Evolutionary conservation across 2,329 filamentous ascomycete species (phyloP).

Genomic region (Colletotrichum spinosum): DNA sequence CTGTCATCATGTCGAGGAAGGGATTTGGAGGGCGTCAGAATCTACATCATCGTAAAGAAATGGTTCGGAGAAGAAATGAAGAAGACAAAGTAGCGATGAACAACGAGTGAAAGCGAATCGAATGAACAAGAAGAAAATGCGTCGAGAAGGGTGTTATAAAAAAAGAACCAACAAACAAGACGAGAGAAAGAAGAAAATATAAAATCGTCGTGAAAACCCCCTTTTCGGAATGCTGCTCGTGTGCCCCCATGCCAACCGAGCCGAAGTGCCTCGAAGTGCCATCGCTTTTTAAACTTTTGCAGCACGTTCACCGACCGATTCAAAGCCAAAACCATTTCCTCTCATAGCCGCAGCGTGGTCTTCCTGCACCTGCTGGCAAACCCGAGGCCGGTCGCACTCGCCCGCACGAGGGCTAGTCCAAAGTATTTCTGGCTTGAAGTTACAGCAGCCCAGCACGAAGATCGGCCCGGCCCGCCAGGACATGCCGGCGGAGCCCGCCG

Average conservation of each 20-base stretch:
- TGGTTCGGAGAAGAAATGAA: background rate
- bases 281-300: conserved; percentile 8
- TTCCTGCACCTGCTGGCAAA: too few species aligned
- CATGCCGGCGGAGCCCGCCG: background rate
- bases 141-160: background rate
- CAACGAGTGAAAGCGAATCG: background rate
- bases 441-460: too few species aligned
- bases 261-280: conserved; percentile 6
- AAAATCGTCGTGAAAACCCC: conserved; percentile 4
- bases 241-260: conserved; percentile 1
- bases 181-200: background rate
- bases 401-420: too few species aligned
- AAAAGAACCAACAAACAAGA: background rate
- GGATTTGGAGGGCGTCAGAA: background rate
- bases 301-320: too few species aligned
- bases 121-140: background rate
- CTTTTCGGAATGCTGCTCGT: conserved; percentile 6
- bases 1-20: background rate
- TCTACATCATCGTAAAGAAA: conserved; percentile 16
- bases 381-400: too few species aligned
- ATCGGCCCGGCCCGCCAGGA: conserved; percentile 2
- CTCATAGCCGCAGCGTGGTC: too few species aligned
- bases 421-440: too few species aligned
- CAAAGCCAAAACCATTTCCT: too few species aligned
- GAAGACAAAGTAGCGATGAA: background rate